Base-by-base conservation (phyloP, 371 early-diverging fungal genomes). In the Phascolomyces articulosus region DNA sequence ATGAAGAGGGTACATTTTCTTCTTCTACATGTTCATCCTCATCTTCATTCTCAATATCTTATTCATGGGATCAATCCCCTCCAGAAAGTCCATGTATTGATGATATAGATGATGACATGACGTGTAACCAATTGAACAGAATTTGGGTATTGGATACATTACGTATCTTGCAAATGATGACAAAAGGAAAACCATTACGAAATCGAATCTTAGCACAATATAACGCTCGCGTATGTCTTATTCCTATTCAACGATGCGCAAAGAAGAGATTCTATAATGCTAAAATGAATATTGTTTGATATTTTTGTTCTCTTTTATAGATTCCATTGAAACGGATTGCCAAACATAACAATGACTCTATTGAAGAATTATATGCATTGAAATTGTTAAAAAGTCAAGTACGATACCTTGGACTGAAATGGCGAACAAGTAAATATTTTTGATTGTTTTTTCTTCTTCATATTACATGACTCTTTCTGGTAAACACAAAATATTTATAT, bases 381-480 rank as follows among this genome's bases (percentile, higher is more conserved):
- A 93, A 94, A 64, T 76, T 93, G 7, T 72, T 94, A 29, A 93
- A 93, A 68, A 86, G 82, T 48, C 94, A 94, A 68, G 80, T 92
- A 0, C 89, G 91, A 0, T 91, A 83, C 67, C 70, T 93, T 21
- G 94, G 95, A n/a, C 78, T 86, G 27, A 92, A 91, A 67, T 95
- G 95, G 95, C 83, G 93, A 44, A 79, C 88, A 44, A 78, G 90
- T 84, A 84, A 72, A n/a, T n/a, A n/a, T n/a, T n/a, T n/a, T n/a
- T n/a, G n/a, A n/a, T n/a, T n/a, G n/a, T n/a, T n/a, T n/a, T n/a
- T n/a, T n/a, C n/a, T n/a, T n/a, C n/a, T n/a, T n/a, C n/a, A n/a
- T n/a, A n/a, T n/a, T n/a, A n/a, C n/a, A n/a, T n/a, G n/a, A n/a
- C n/a, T n/a, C n/a, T n/a, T n/a, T n/a, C n/a, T n/a, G n/a, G n/a